Percentiles rank a stretch among this genome's conserved stretches.
phyloP scores from a whole-genome alignment of 2,329 filamentous ascomycete species.

The Lasiodiplodia sp. region DNA sequence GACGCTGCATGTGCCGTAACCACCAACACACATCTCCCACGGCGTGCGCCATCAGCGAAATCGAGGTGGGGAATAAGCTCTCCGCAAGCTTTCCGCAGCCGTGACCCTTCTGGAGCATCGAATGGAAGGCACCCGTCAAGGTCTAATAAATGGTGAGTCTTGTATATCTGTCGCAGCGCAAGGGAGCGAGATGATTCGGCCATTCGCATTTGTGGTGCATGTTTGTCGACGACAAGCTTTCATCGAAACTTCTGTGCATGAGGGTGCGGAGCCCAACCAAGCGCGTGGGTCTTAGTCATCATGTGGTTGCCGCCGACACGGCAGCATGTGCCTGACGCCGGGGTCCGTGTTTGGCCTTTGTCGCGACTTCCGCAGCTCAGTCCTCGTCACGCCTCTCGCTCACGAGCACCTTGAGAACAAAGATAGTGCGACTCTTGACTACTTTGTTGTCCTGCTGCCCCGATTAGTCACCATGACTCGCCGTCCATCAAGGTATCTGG shows the following conservation, averaged over 20 bases:
- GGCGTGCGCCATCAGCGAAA: not conserved
- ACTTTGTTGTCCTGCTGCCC: slow-evolving; percentile 17
- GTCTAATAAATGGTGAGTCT: too few species aligned
- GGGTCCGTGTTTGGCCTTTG: too few species aligned
- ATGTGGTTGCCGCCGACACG: not conserved
- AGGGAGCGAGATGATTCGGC: too few species aligned
- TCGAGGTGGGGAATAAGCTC: too few species aligned
- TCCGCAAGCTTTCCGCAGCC: too few species aligned
- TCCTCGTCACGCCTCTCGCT: not conserved
- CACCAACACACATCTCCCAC: not conserved
- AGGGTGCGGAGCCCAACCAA: not conserved
- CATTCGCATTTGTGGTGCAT: too few species aligned
- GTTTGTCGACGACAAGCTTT: too few species aligned
- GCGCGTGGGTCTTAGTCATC: not conserved
- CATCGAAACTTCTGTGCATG: too few species aligned
- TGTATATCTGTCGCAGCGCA: too few species aligned
- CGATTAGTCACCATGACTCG: slow-evolving; percentile 19
- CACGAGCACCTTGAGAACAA: not conserved
- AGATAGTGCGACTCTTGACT: not conserved
- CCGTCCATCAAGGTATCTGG: slow-evolving; percentile 24
- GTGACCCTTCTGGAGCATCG: too few species aligned
- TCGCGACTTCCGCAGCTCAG: not conserved
- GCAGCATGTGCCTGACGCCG: not conserved
- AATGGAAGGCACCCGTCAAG: too few species aligned
- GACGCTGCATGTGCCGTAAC: not conserved